Percentiles rank a stretch among this genome's conserved stretches.
phyloP scores from a whole-genome alignment of 225 moss, liverwort and hornwort species.

The Straminergon stramineum region DNA sequence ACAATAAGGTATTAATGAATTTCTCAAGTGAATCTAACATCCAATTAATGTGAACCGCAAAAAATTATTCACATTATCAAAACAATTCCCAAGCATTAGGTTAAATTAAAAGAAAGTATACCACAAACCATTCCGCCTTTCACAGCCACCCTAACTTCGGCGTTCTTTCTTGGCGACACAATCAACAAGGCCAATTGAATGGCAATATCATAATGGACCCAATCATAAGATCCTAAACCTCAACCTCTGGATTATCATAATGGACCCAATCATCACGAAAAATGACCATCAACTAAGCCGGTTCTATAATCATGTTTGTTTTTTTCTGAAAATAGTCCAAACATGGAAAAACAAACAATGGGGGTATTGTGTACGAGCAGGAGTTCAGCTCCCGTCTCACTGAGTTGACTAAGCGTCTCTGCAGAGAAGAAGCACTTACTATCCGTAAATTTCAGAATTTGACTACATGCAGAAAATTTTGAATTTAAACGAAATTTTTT shows the following conservation, averaged over 20 bases:
- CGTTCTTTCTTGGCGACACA: not conserved
- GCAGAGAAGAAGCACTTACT: not conserved
- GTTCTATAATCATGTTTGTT: not conserved
- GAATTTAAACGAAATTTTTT: no score
- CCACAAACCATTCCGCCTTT: not conserved
- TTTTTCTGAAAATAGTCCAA: not conserved
- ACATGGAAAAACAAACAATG: not conserved
- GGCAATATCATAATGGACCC: not conserved
- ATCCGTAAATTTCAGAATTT: not conserved
- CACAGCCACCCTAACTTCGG: not conserved
- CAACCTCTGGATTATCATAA: not conserved
- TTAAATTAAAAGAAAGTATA: not conserved
- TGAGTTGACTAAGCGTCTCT: no score
- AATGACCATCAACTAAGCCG: not conserved
- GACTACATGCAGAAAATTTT: not conserved
- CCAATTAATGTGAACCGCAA: not conserved
- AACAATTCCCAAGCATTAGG: not conserved
- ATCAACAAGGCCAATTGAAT: not conserved
- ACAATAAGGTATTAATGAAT: not conserved
- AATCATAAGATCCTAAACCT: not conserved
- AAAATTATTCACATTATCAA: not conserved
- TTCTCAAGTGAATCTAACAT: not conserved
- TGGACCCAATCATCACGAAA: not conserved
- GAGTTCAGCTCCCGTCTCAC: not conserved
- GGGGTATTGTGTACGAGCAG: not conserved